A percentile compares a stretch with the other conserved stretches of the same genome.
phyloP scores from a whole-genome alignment of 2,329 filamentous ascomycete genomes.

The Fusarium sp. region DNA sequence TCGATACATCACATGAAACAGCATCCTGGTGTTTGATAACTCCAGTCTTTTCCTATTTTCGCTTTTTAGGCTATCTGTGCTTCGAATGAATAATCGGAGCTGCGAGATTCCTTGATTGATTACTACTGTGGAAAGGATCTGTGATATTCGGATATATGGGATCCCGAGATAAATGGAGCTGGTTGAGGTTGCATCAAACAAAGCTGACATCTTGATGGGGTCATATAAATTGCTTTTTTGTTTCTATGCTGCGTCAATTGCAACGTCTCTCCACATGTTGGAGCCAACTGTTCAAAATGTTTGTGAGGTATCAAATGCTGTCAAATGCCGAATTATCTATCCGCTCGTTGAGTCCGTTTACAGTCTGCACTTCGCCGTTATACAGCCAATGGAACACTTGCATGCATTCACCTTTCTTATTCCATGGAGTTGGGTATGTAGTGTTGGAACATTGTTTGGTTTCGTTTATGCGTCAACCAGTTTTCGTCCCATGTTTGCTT shows the following conservation, averaged over 20 bases:
- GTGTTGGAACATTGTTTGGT: background rate
- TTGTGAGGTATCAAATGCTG: background rate
- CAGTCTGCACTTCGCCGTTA: background rate
- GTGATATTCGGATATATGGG: background rate
- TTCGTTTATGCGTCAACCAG: background rate
- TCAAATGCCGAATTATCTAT: background rate
- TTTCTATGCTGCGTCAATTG: background rate
- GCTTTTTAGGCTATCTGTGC: background rate
- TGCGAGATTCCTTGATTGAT: background rate
- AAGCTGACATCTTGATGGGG: background rate
- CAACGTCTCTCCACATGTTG: slow-evolving; percentile 5
- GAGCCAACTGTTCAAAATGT: background rate
- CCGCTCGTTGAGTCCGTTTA: background rate
- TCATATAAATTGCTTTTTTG: background rate
- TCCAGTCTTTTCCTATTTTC: background rate
- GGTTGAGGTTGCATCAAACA: background rate
- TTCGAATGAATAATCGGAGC: background rate
- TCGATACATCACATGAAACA: slow-evolving; percentile 25
- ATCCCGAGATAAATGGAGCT: background rate
- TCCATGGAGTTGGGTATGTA: background rate
- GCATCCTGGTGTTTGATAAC: background rate
- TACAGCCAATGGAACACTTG: background rate
- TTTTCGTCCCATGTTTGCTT: background rate
- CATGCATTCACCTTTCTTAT: slow-evolving; percentile 7
- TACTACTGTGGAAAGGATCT: background rate